phyloP scores from a whole-genome alignment of 2,329 filamentous ascomycete species.

The Aspergillus proliferans region DNA sequence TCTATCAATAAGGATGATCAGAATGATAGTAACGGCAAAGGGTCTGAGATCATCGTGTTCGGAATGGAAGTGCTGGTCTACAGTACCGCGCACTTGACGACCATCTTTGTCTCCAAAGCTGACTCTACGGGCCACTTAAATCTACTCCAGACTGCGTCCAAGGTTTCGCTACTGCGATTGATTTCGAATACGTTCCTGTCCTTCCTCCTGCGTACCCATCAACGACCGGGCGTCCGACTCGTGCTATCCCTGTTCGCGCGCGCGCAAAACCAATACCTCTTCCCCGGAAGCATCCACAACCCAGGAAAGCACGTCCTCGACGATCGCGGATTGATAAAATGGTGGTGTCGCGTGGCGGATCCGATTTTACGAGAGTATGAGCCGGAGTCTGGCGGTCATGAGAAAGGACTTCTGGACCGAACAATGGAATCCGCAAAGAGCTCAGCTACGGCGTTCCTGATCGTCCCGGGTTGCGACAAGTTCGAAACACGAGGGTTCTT shows the following conservation, averaged over 20 bases:
- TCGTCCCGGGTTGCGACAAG: constrained; percentile 80
- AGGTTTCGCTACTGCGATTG: constrained; percentile 62
- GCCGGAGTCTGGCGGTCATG: constrained; percentile 34
- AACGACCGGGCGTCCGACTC: constrained; percentile 59
- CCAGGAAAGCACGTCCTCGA: constrained; percentile 82
- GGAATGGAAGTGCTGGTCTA: constrained; percentile 86
- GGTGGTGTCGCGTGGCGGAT: constrained; percentile 90
- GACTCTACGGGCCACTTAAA: constrained; percentile 88
- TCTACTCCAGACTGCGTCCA: constrained; percentile 54
- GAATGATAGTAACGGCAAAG: constrained; percentile 3
- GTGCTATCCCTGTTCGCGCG: constrained; percentile 88
- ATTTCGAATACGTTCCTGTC: constrained; percentile 70
- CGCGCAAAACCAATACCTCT: constrained; percentile 88
- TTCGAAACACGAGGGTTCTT: constrained; percentile 75
- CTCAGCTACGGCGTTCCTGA: constrained; percentile 67
- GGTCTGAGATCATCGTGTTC: constrained; percentile 61
- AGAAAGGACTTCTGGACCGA: constrained; percentile 23
- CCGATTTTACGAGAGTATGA: constrained; percentile 56
- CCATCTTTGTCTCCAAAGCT: constrained; percentile 91
- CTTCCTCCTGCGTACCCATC: constrained; percentile 63
- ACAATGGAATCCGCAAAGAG: constrained; percentile 24
- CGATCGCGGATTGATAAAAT: constrained; percentile 81
- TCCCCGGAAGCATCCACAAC: constrained; percentile 85
- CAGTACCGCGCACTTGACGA: constrained; percentile 71
- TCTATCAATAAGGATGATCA: constrained; percentile 38